Conservation (phyloP, 2,329 filamentous ascomycete genomes). For the Metarhizium sp. region DNA sequence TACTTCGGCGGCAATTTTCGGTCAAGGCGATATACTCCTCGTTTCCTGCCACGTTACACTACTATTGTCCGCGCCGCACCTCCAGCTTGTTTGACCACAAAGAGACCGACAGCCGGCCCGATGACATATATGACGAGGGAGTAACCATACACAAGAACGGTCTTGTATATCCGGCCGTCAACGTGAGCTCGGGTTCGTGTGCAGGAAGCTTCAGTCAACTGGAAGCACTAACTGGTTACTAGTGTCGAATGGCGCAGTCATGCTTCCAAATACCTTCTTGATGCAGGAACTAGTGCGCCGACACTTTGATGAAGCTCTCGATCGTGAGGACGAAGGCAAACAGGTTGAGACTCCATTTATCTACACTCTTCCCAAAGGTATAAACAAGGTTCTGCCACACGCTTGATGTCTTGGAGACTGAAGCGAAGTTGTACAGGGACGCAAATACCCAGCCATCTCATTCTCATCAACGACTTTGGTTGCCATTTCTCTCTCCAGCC, state of each 20-base stretch:
- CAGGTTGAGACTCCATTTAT: background rate
- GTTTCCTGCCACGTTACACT: conserved; percentile 8
- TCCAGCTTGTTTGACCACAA: conserved; percentile 7
- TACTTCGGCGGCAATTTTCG: background rate
- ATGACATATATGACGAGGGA: conserved; percentile 6
- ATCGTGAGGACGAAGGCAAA: background rate
- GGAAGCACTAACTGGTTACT: background rate
- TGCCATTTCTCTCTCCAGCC: conserved; percentile 7
- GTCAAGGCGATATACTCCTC: conserved; percentile 10
- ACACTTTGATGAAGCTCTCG: conserved; percentile 4
- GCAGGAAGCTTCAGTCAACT: background rate
- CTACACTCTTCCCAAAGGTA: background rate
- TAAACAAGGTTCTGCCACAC: background rate
- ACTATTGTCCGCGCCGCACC: conserved; percentile 5
- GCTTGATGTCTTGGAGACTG: background rate
- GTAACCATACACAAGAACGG: conserved; percentile 5
- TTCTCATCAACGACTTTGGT: conserved; percentile 7
- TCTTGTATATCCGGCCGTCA: conserved; percentile 8
- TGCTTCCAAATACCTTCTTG: conserved; percentile 7
- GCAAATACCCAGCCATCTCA: conserved; percentile 2
- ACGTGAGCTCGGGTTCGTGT: background rate
- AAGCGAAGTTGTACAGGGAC: background rate
- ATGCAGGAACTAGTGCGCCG: conserved; percentile 6
- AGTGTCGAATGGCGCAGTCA: conserved; percentile 5
- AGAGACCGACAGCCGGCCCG: background rate